These are phyloP conservation scores for Malus sylvestris DNA, from an alignment of 306 rosid genomes.

Conservation along the genomic window DNA sequence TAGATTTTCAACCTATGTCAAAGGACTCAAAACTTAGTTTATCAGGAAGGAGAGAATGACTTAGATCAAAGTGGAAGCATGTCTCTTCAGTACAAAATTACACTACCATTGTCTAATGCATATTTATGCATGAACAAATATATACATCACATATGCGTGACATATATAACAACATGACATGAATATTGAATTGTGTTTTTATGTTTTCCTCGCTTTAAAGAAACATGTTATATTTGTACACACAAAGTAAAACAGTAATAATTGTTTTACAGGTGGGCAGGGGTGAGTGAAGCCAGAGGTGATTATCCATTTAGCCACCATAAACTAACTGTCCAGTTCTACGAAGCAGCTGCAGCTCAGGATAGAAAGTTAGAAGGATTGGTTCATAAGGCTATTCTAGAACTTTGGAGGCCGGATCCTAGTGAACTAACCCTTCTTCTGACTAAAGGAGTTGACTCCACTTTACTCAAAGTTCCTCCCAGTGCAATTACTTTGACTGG, in stretches of 20 bases:
- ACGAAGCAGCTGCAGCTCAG: constrained; percentile 98
- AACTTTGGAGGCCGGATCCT: constrained; percentile 97
- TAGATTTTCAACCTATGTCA: background rate
- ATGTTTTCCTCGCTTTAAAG: background rate
- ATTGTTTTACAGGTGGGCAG: constrained; percentile 76
- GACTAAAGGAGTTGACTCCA: constrained; percentile 83
- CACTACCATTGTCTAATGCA: background rate
- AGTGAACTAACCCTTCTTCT: constrained; percentile 85
- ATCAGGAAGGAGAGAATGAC: background rate
- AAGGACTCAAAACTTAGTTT: background rate
- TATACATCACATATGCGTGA: background rate
- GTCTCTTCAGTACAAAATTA: background rate
- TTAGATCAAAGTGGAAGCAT: background rate
- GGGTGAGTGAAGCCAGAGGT: constrained; percentile 90
- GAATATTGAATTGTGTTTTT: background rate
- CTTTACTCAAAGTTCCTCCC: constrained; percentile 93
- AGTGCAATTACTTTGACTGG: constrained; percentile 91
- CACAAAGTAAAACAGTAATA: background rate
- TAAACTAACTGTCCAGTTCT: constrained; percentile 93
- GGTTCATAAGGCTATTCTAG: constrained; percentile 98
- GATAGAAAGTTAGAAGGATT: constrained; percentile 95
- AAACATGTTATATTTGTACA: background rate
- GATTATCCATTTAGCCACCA: constrained; percentile 99
- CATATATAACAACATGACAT: background rate
- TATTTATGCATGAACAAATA: background rate